Evolutionary conservation across 2,329 filamentous ascomycete genomes (phyloP).

Genomic region (Ramichloridium luteum): DNA sequence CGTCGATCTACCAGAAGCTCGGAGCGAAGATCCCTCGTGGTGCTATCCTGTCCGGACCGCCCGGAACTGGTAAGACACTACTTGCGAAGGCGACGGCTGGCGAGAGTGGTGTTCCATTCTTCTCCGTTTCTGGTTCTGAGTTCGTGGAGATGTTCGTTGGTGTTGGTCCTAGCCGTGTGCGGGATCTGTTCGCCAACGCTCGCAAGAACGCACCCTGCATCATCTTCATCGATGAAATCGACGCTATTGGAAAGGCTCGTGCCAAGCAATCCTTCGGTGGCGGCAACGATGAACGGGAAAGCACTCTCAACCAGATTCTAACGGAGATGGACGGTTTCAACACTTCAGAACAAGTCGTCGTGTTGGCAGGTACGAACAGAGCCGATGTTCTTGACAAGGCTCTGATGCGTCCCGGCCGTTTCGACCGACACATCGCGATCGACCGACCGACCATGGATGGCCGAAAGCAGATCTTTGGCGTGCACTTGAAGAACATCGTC

Average conservation of each 20-base stretch:
- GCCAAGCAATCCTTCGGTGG: conserved; percentile 72
- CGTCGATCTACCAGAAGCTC: conserved; percentile 80
- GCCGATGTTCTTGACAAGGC: conserved; percentile 91
- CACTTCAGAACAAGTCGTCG: conserved; percentile 89
- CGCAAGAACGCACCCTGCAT: conserved; percentile 96
- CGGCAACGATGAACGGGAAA: conserved; percentile 93
- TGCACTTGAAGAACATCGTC: conserved; percentile 89
- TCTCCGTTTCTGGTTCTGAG: conserved; percentile 94
- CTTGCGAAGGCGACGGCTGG: conserved; percentile 95
- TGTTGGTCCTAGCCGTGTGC: conserved; percentile 88
- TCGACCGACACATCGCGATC: conserved; percentile 91
- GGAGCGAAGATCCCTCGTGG: conserved; percentile 96
- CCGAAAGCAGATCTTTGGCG: conserved; percentile 87
- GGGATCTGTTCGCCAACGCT: conserved; percentile 87
- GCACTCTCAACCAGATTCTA: conserved; percentile 92
- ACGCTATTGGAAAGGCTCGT: conserved; percentile 88
- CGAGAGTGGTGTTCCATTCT: conserved; percentile 94
- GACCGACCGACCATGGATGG: conserved; percentile 95
- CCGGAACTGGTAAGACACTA: conserved; percentile 95
- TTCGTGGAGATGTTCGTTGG: conserved; percentile 99
- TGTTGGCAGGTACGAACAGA: conserved; percentile 91
- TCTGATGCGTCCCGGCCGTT: conserved; percentile 89
- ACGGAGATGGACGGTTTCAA: conserved; percentile 99
- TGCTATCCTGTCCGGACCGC: conserved; percentile 91
- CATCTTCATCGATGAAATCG: conserved; percentile 99